A percentile compares a stretch with the other conserved stretches of the same genome.
phyloP scores from a whole-genome alignment of 1,139 yeast genomes.

The Debaryomyces subglobosus region DNA sequence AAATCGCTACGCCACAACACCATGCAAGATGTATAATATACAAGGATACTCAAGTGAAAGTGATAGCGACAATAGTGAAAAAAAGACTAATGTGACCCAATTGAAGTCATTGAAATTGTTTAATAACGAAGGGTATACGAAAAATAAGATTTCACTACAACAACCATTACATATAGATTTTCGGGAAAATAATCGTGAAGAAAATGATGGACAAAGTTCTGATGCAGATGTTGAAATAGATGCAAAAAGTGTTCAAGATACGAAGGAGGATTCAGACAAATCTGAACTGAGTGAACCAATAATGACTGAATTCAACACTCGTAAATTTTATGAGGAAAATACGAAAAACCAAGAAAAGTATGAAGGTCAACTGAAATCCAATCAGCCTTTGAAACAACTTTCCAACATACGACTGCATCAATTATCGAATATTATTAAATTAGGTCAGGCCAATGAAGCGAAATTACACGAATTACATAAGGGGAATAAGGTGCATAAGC shows the following conservation, averaged over 20 bases:
- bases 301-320: constrained; percentile 1
- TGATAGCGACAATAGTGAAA: not conserved
- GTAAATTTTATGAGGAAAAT: constrained; percentile 6
- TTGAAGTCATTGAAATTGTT: constrained; percentile 2
- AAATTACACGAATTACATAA: constrained; percentile 1
- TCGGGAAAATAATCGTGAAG: not conserved
- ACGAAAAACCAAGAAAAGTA: not conserved
- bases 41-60: constrained; percentile 7
- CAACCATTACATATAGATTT: not conserved
- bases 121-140: not conserved
- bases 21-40: constrained; percentile 3
- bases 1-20: constrained; percentile 1
- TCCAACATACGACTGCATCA: constrained; percentile 2
- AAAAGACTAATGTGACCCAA: not conserved
- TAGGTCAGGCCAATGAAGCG: constrained; percentile 7
- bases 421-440: constrained; percentile 4
- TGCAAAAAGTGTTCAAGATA: not conserved
- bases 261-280: not conserved
- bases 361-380: constrained; percentile 4
- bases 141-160: not conserved
- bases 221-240: not conserved
- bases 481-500: constrained; percentile 3
- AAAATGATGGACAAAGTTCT: not conserved
- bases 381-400: constrained; percentile 7
- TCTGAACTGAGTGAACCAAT: not conserved